A percentile compares a stretch with the other conserved stretches of the same genome.
Conservation (phyloP, 352 stramenopile genomes). For the Pythium dissimile region DNA sequence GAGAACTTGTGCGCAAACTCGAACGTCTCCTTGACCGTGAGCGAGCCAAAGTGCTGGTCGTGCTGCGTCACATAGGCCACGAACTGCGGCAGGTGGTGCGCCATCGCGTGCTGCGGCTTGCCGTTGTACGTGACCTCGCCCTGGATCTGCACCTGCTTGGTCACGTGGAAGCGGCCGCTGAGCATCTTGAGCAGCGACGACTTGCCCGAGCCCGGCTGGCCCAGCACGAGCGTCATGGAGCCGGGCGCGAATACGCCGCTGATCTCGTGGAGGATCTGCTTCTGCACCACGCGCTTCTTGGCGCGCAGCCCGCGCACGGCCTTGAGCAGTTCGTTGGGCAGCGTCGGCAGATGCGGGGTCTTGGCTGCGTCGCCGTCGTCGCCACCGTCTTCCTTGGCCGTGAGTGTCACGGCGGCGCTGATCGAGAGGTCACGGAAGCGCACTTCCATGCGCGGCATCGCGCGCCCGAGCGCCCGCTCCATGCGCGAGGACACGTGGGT, state of each 20-base stretch:
- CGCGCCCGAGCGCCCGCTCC: slow-evolving; percentile 30
- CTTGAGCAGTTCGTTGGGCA: slow-evolving; percentile 42
- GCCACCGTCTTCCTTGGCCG: slow-evolving; percentile 9
- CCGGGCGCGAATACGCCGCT: slow-evolving; percentile 45
- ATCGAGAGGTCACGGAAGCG: slow-evolving; percentile 21
- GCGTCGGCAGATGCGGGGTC: slow-evolving; percentile 44
- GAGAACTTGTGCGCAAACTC: slow-evolving; percentile 28
- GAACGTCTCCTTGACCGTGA: slow-evolving; percentile 36
- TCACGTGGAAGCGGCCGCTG: slow-evolving; percentile 36
- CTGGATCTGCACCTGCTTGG: slow-evolving; percentile 34
- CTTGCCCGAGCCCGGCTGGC: slow-evolving; percentile 33
- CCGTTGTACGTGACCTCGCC: slow-evolving; percentile 52
- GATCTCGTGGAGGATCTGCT: slow-evolving; percentile 45
- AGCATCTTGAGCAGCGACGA: slow-evolving; percentile 36
- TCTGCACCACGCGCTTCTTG: slow-evolving; percentile 40
- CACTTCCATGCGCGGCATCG: slow-evolving; percentile 50
- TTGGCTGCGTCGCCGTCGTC: slow-evolving; percentile 13
- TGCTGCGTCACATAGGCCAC: slow-evolving; percentile 28
- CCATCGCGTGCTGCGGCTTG: slow-evolving; percentile 23
- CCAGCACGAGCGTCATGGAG: slow-evolving; percentile 34
- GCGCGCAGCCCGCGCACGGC: slow-evolving; percentile 23
- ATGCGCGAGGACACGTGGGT: slow-evolving; percentile 28
- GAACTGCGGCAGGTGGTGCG: slow-evolving; percentile 24
- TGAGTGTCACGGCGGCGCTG: slow-evolving; percentile 25
- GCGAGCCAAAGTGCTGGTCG: slow-evolving; percentile 25